Evolutionary conservation across 768 basidiomycete species (phyloP).

Genomic region (Piloderma croceum): DNA sequence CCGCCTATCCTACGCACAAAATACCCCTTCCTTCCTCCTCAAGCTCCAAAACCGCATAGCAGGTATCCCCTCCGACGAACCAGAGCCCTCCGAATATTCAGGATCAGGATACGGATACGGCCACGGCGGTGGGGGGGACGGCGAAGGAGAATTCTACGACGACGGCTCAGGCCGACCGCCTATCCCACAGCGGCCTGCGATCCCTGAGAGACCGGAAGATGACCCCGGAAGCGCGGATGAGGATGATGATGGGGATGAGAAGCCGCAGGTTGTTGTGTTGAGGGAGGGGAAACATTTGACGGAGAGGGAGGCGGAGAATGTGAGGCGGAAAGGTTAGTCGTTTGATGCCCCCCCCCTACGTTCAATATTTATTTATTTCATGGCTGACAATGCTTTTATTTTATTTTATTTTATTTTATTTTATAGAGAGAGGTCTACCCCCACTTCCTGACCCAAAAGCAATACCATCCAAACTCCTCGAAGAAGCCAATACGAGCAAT

Average conservation of each 20-base stretch:
- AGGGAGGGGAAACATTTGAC: conserved; percentile 63
- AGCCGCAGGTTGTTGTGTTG: conserved; percentile 60
- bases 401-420: background rate
- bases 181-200: conserved; percentile 42
- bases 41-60: conserved; percentile 60
- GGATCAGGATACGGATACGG: too few species aligned
- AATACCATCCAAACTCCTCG: background rate
- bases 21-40: conserved; percentile 59
- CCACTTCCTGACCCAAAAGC: conserved; percentile 24
- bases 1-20: conserved; percentile 55
- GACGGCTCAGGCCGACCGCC: conserved; percentile 47
- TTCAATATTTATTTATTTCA: conserved; percentile 2
- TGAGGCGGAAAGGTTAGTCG: conserved; percentile 43
- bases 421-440: conserved; percentile 36
- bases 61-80: conserved; percentile 46
- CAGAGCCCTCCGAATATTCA: too few species aligned
- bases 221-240: conserved; percentile 46
- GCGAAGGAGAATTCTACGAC: conserved; percentile 38
- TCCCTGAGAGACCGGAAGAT: conserved; percentile 41
- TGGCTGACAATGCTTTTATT: too few species aligned
- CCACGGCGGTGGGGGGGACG: conserved; percentile 34
- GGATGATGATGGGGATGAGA: conserved; percentile 50
- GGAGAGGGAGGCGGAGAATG: conserved; percentile 50
- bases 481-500: background rate
- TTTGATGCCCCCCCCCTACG: conserved; percentile 1